Evolutionary conservation across 2,329 filamentous ascomycete species (phyloP).

Genomic region (Orbilia brochopaga): DNA sequence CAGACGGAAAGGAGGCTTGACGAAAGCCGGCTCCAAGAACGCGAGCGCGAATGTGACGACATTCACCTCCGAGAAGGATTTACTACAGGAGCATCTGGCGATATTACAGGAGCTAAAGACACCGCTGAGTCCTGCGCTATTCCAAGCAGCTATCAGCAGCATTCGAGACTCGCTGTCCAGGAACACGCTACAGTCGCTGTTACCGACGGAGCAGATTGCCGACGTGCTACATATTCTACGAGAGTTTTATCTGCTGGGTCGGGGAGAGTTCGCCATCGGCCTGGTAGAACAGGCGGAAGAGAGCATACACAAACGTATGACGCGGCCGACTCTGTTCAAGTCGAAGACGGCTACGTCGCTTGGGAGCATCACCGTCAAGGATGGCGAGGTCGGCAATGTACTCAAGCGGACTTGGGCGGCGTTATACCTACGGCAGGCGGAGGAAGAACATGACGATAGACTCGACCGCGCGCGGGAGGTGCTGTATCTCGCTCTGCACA

Average conservation of each 20-base stretch:
- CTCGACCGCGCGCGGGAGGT: conserved; percentile 82
- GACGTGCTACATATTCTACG: conserved; percentile 78
- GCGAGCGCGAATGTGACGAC: conserved; percentile 54
- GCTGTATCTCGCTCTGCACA: conserved; percentile 70
- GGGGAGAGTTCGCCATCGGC: conserved; percentile 89
- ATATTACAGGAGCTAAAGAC: conserved; percentile 59
- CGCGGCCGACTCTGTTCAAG: conserved; percentile 64
- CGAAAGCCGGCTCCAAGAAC: conserved; percentile 43
- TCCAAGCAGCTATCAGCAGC: conserved; percentile 74
- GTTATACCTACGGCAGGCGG: conserved; percentile 76
- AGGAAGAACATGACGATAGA: conserved; percentile 74
- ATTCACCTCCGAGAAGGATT: conserved; percentile 55
- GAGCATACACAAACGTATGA: conserved; percentile 75
- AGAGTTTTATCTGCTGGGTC: conserved; percentile 83
- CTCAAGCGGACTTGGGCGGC: conserved; percentile 79
- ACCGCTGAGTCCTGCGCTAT: conserved; percentile 73
- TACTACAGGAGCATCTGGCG: conserved; percentile 55
- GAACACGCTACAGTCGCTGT: conserved; percentile 78
- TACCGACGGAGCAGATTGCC: conserved; percentile 77
- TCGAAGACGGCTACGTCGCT: conserved; percentile 61
- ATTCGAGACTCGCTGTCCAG: conserved; percentile 83
- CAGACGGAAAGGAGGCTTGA: conserved; percentile 62
- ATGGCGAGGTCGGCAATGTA: conserved; percentile 80
- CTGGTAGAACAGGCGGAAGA: conserved; percentile 85
- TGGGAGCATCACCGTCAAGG: conserved; percentile 68